phyloP scores from a whole-genome alignment of 345 rosid genomes.

The Bruguiera sexangula region DNA sequence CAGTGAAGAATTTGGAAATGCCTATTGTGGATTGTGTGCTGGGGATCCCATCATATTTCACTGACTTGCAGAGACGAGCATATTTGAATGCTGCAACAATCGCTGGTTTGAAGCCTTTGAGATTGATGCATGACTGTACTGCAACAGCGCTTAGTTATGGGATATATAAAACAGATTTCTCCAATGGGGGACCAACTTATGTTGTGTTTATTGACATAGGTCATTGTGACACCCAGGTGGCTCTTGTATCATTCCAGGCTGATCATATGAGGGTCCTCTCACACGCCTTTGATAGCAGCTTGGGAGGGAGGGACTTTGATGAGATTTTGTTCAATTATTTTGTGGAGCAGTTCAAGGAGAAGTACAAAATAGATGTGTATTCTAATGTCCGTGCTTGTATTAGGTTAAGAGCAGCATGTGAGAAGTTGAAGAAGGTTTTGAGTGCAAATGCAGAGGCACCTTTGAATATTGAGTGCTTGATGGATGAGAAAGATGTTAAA shows the following conservation, averaged over 20 bases:
- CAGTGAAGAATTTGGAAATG: constrained; percentile 48
- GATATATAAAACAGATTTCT: constrained; percentile 53
- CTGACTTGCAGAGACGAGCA: constrained; percentile 55
- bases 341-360: constrained; percentile 50
- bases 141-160: constrained; percentile 61
- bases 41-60: constrained; percentile 57
- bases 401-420: constrained; percentile 57
- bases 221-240: constrained; percentile 57
- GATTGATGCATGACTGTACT: constrained; percentile 56
- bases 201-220: constrained; percentile 59
- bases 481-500: constrained; percentile 66
- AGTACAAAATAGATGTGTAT: constrained; percentile 50
- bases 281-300: constrained; percentile 49
- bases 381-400: constrained; percentile 47
- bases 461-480: constrained; percentile 55
- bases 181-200: constrained; percentile 37
- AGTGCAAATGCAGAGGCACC: constrained; percentile 65
- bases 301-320: constrained; percentile 65
- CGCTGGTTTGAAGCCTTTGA: constrained; percentile 56
- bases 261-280: constrained; percentile 54
- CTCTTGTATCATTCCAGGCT: constrained; percentile 44
- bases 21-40: constrained; percentile 51
- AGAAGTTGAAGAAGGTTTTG: constrained; percentile 55
- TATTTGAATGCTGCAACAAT: constrained; percentile 52
- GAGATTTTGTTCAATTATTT: constrained; percentile 53